These are phyloP conservation scores for Aegilops sharonensis DNA, from an alignment of 176 grass and related monocot genomes.

Conservation along the genomic window DNA sequence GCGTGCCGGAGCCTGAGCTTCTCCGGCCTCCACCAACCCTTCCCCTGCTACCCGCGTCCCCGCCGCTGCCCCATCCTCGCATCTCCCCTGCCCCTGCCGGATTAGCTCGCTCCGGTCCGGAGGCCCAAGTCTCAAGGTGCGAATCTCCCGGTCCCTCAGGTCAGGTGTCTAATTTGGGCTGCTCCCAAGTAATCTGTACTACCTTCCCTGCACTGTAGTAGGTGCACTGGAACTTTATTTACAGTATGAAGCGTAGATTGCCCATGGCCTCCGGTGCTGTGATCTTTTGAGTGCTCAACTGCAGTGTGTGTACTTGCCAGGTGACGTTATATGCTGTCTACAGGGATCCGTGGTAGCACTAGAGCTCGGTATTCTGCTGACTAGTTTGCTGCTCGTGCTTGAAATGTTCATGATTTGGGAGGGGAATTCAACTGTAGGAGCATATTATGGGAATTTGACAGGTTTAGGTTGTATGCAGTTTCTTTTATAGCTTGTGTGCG, in stretches of 20 bases:
- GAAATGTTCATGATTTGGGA: background rate
- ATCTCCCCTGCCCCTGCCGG: background rate
- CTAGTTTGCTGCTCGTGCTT: background rate
- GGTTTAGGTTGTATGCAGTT: background rate
- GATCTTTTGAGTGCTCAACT: too few species aligned
- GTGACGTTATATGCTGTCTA: background rate
- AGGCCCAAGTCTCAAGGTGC: background rate
- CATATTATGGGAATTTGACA: background rate
- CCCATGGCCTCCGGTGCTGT: background rate
- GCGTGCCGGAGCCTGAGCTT: background rate
- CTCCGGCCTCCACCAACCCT: background rate
- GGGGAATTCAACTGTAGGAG: background rate
- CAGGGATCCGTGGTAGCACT: background rate
- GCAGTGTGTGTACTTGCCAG: background rate
- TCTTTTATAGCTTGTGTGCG: background rate
- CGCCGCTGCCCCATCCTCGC: background rate
- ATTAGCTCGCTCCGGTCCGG: background rate
- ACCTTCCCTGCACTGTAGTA: background rate
- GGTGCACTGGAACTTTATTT: background rate
- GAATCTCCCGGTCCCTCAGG: background rate
- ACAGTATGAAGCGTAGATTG: background rate
- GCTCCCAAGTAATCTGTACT: too few species aligned
- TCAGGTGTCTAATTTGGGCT: background rate
- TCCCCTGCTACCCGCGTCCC: background rate
- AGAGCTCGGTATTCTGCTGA: background rate